Percentiles rank a stretch among this genome's conserved stretches.
Evolutionary conservation across 2,329 filamentous ascomycete genomes (phyloP).

Genomic region (Stagonosporopsis vannaccii): DNA sequence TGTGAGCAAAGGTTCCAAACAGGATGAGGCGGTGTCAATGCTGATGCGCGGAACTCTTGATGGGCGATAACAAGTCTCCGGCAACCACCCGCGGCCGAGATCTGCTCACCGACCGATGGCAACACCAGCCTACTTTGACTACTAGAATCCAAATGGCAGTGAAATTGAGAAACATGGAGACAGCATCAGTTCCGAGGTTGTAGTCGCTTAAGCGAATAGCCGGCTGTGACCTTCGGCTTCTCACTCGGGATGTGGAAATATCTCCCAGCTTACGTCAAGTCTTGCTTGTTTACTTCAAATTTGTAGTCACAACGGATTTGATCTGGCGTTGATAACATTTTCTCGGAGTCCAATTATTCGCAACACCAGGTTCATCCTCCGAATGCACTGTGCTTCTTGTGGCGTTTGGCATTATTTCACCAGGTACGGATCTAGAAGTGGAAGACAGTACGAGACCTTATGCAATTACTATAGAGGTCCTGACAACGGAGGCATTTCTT

Average conservation of each 20-base stretch:
- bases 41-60: conserved; percentile 9
- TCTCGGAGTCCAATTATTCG: too few relatives aligned
- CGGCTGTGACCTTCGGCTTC: background rate
- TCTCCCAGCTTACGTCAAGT: background rate
- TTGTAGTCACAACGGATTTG: too few relatives aligned
- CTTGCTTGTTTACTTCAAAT: background rate
- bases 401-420: too few relatives aligned
- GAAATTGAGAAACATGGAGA: background rate
- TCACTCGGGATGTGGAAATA: background rate
- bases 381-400: too few relatives aligned
- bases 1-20: background rate
- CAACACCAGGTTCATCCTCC: too few relatives aligned
- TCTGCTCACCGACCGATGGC: conserved; percentile 1
- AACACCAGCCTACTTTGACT: background rate
- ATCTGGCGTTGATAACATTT: too few relatives aligned
- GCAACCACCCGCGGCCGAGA: conserved; percentile 18
- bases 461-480: too few relatives aligned
- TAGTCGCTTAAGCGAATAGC: background rate
- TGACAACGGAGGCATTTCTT: too few relatives aligned
- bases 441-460: too few relatives aligned
- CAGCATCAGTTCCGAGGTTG: background rate
- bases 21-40: conserved; percentile 2
- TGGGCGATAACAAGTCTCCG: conserved; percentile 10
- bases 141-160: background rate
- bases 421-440: too few relatives aligned